A percentile compares a stretch with the other conserved stretches of the same genome.
phyloP scores from a whole-genome alignment of 1,284 basidiomycete species.

The Ustilago curta region DNA sequence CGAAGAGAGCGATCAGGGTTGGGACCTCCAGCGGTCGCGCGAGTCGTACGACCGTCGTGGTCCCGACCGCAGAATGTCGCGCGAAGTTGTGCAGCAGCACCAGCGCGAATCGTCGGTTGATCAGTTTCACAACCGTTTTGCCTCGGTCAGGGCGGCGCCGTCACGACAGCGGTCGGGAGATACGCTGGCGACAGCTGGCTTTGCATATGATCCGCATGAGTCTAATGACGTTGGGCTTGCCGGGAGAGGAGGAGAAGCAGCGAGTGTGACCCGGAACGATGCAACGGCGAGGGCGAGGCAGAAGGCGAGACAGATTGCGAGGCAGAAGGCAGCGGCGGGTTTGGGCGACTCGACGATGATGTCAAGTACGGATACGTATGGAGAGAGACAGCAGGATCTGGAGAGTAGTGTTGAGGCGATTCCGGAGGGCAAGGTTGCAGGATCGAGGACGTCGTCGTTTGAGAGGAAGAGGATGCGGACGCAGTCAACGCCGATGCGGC shows the following conservation, averaged over 20 bases:
- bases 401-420: conserved; percentile 24
- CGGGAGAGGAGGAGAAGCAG: no score
- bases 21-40: conserved; percentile 13
- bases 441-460: conserved; percentile 9
- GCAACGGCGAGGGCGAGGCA: conserved; percentile 38
- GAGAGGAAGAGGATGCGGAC: conserved; percentile 30
- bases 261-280: conserved; percentile 4
- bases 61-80: conserved; percentile 17
- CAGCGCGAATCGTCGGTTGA: conserved; percentile 34
- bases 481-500: conserved; percentile 46
- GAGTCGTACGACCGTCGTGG: conserved; percentile 16
- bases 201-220: conserved; percentile 11
- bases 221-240: neutral
- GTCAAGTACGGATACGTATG: conserved; percentile 9
- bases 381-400: neutral
- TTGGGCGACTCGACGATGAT: neutral
- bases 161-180: conserved; percentile 4
- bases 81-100: conserved; percentile 32
- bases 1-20: conserved; percentile 40
- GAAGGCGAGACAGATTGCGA: conserved; percentile 25
- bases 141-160: conserved; percentile 7
- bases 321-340: conserved; percentile 26
- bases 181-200: conserved; percentile 2
- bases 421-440: conserved; percentile 4
- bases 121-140: conserved; percentile 47